A percentile compares a stretch with the other conserved stretches of the same genome.
These are phyloP conservation scores for Davidsoniella australis DNA, from an alignment of 2,329 filamentous ascomycete genomes.

Conservation along the genomic window DNA sequence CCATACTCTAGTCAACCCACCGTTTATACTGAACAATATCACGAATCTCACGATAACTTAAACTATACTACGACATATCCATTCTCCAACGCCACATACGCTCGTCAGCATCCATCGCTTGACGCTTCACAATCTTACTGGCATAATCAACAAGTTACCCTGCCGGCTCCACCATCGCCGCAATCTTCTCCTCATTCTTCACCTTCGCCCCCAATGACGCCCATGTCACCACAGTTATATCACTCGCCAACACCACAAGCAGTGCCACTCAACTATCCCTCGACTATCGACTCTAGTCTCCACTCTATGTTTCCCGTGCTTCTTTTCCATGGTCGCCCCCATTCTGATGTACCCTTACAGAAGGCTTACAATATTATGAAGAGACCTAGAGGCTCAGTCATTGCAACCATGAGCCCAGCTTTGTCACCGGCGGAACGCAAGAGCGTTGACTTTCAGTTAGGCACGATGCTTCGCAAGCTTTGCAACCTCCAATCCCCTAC, in stretches of 20 bases:
- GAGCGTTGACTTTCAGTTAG: slow-evolving; percentile 29
- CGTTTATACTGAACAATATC: neutral
- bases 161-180: neutral
- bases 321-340: slow-evolving; percentile 8
- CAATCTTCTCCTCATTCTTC: neutral
- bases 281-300: slow-evolving; percentile 6
- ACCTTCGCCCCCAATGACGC: slow-evolving; percentile 3
- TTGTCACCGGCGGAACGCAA: slow-evolving; percentile 22
- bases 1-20: neutral
- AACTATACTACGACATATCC: too few species aligned
- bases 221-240: neutral
- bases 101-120: too few species aligned
- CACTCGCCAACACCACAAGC: neutral
- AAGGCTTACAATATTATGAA: slow-evolving; percentile 28
- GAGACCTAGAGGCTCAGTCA: slow-evolving; percentile 21
- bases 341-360: slow-evolving; percentile 11
- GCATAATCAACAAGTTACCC: too few species aligned
- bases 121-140: too few species aligned
- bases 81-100: too few species aligned
- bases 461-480: slow-evolving; percentile 28
- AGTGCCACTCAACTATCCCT: neutral
- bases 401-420: slow-evolving; percentile 22
- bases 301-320: slow-evolving; percentile 12
- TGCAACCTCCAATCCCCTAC: slow-evolving; percentile 28
- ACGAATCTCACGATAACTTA: too few species aligned